phyloP scores from a whole-genome alignment of 306 rosid species.

The Ammopiptanthus mongolicus region DNA sequence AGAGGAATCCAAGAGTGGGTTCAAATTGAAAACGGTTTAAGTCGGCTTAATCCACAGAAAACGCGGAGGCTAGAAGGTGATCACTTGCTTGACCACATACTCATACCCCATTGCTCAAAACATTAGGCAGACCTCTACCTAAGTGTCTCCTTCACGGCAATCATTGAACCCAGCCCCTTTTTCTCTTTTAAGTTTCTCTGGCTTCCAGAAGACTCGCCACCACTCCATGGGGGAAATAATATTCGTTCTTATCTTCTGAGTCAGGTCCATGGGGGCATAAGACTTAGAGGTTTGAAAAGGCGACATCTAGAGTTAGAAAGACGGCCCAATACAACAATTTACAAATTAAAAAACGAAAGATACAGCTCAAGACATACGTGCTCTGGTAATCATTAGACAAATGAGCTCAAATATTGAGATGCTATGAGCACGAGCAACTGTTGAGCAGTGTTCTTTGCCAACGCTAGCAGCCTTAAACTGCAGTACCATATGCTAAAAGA shows the following conservation, averaged over 20 bases:
- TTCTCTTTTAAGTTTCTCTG: not conserved
- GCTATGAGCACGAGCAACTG: not conserved
- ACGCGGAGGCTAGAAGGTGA: conserved; percentile 26
- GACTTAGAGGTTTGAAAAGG: not conserved
- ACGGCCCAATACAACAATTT: not conserved
- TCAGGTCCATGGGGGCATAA: not conserved
- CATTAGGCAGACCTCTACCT: conserved; percentile 35
- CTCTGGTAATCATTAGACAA: conserved; percentile 17
- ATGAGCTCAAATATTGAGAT: not conserved
- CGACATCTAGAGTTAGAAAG: not conserved
- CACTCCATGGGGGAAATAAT: not conserved
- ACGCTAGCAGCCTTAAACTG: not conserved
- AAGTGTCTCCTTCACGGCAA: conserved; percentile 21
- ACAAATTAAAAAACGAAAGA: not conserved
- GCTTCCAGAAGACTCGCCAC: not conserved
- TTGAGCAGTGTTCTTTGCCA: not conserved
- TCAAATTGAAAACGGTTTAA: conserved; percentile 25
- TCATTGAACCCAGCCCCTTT: conserved; percentile 28
- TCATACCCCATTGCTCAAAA: conserved; percentile 13
- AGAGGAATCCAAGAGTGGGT: not conserved
- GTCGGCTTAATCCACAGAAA: not conserved
- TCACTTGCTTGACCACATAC: conserved; percentile 12
- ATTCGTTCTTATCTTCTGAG: conserved; percentile 15
- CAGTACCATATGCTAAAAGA: not conserved
- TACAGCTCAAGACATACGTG: not conserved